Base-by-base conservation (phyloP, 768 basidiomycete genomes). In the Gloeostereum incarnatum region DNA sequence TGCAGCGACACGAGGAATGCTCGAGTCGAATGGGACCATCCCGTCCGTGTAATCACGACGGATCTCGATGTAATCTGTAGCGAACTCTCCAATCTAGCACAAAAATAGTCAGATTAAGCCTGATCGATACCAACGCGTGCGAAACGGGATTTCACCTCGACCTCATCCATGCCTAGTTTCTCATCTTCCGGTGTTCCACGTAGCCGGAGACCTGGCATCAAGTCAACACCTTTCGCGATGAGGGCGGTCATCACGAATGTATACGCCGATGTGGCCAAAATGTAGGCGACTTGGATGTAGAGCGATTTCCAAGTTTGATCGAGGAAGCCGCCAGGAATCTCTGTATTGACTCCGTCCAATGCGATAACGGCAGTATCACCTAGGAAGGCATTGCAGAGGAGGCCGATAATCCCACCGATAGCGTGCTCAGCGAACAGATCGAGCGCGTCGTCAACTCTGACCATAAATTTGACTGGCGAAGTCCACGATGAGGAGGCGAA, bases 351-450 rank as follows among this genome's bases (percentile, higher is more conserved):
- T 17, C 75, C 84, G 50, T 92, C 88, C 42, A 86, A 64, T 10
- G 65, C 63, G 17, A 81, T 78, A 35, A 91, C 66, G 5, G 62
- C 60, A 4, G 60, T 59, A 16, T 81, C 74, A 11, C 81, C 89
- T 49, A 92, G 89, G 49, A 92, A 68, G 11, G 61, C 88, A 40
- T 84, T 90, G 46, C 69, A 45, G 34, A 88, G 53, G 11, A 86
- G 67, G 30, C 88, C 91, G 36, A 86, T 59, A 27, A 87, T 74
- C 18, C 89, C 87, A 5, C 88, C 89, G 27, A 93, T 61, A 25
- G 82, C 92, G 64, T 96, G 92, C 50, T 88, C 80, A 13, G 91
- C 90, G 55, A 90, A 93, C 31, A 92, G 72, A 68, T 97, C 92
- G 35, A 96, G 79, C 0, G 89, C 78, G 51, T 94, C 92, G 53